A percentile compares a stretch with the other conserved stretches of the same genome.
These are phyloP conservation scores for Fusarium sp. DNA, from an alignment of 2,329 filamentous ascomycete genomes.

Conservation along the genomic window DNA sequence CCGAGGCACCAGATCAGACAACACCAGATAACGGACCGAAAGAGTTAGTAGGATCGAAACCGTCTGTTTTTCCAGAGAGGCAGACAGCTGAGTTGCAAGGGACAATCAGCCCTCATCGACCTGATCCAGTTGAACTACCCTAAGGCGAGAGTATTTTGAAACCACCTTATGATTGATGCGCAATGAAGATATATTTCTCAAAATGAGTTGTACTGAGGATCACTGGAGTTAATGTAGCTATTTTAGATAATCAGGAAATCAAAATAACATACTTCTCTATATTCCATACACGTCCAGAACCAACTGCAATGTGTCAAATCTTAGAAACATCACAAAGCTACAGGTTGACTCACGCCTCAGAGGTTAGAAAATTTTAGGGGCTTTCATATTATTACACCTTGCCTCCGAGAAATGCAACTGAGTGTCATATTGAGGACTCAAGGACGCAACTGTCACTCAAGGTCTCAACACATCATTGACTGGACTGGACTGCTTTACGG, in stretches of 20 bases:
- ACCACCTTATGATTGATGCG: neutral
- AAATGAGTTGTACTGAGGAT: too few species aligned
- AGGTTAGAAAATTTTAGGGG: too few species aligned
- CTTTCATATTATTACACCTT: too few species aligned
- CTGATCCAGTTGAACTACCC: neutral
- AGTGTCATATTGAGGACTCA: too few species aligned
- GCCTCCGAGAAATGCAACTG: too few species aligned
- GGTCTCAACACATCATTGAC: too few species aligned
- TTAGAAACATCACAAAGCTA: neutral
- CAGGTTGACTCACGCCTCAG: too few species aligned
- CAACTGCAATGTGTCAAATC: neutral
- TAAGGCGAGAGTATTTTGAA: neutral
- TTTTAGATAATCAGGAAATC: neutral
- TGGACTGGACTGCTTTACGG: too few species aligned
- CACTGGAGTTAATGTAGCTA: neutral
- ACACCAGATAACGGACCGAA: neutral
- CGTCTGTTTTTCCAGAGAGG: fast-evolving
- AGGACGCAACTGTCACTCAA: too few species aligned
- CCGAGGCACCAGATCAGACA: fast-evolving
- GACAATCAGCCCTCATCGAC: neutral
- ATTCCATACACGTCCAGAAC: too few species aligned
- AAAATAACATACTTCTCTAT: too few species aligned
- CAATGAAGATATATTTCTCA: neutral
- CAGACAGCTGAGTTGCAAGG: neutral
- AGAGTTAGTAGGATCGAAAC: neutral